A percentile compares a stretch with the other conserved stretches of the same genome.
Evolutionary conservation across 257 asterid species (phyloP).

Genomic region (Solanum virginianum): DNA sequence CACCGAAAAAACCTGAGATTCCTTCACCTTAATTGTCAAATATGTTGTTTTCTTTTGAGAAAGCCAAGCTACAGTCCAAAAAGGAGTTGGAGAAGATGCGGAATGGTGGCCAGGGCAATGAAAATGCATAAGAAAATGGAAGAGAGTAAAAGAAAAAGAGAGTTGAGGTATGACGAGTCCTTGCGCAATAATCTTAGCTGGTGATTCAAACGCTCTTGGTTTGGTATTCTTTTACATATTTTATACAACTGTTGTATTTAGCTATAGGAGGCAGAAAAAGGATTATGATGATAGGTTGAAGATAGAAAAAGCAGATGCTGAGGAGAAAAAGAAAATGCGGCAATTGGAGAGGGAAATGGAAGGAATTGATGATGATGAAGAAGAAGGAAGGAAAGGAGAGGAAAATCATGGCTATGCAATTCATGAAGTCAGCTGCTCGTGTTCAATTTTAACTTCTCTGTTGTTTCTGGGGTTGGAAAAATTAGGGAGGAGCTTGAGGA

Average conservation of each 20-base stretch:
- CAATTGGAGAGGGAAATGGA: conserved; percentile 67
- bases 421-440: conserved; percentile 96
- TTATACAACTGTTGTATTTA: conserved; percentile 68
- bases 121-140: conserved; percentile 57
- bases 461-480: conserved; percentile 97
- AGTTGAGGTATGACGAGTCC: conserved; percentile 34
- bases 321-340: conserved; percentile 80
- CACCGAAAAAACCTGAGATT: conserved; percentile 54
- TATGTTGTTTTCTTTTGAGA: conserved; percentile 47
- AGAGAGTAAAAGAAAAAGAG: conserved; percentile 56
- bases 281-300: conserved; percentile 94
- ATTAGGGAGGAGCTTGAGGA: conserved; percentile 96
- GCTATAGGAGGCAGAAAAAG: conserved; percentile 74
- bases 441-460: conserved; percentile 86
- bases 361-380: conserved; percentile 55
- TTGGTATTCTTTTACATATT: conserved; percentile 67
- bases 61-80: conserved; percentile 69
- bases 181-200: conserved; percentile 50
- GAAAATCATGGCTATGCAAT: conserved; percentile 66
- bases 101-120: conserved; percentile 45
- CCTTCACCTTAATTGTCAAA: conserved; percentile 53
- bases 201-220: conserved; percentile 57
- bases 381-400: conserved; percentile 43
- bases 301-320: conserved; percentile 85
- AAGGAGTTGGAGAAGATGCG: conserved; percentile 36